Percentiles rank a stretch among this genome's conserved stretches.
Evolutionary conservation across 345 rosid species (phyloP).

Genomic region (Rhodamnia argentea): DNA sequence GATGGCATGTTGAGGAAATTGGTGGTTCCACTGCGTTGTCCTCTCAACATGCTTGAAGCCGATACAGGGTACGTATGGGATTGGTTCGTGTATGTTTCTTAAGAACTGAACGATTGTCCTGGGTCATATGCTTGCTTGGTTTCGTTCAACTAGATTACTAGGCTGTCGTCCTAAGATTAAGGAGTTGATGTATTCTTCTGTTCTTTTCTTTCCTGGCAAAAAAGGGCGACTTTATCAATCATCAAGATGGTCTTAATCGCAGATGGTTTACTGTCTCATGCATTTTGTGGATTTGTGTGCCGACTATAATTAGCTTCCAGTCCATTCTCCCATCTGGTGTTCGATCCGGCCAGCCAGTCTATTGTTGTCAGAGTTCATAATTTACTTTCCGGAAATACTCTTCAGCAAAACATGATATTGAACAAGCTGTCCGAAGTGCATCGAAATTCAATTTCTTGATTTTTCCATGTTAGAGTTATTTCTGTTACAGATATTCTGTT

Average conservation of each 20-base stretch:
- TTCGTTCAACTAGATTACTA: background rate
- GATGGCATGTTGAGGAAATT: conserved; percentile 34
- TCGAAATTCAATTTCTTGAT: background rate
- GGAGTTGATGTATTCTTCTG: background rate
- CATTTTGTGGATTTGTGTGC: background rate
- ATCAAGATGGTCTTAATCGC: background rate
- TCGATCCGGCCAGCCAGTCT: conserved; percentile 84
- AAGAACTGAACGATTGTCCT: background rate
- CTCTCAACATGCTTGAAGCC: conserved; percentile 91
- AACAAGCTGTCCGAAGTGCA: conserved; percentile 22
- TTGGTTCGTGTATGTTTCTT: background rate
- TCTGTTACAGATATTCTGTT: background rate
- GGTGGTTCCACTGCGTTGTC: conserved; percentile 54
- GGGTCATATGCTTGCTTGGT: background rate
- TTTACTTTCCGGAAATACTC: conserved; percentile 68
- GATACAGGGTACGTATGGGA: conserved; percentile 57
- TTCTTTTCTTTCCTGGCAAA: background rate
- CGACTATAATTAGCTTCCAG: background rate
- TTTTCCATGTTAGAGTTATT: background rate
- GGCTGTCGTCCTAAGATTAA: no score
- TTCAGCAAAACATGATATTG: conserved; percentile 58
- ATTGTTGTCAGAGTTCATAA: conserved; percentile 63
- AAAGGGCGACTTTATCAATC: background rate
- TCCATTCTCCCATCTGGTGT: conserved; percentile 37
- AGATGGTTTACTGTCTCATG: background rate